Evolutionary conservation across 352 stramenopile genomes (phyloP), one percentile per base, ranked within the genome.

Genomic region (Pythium pectinolyticum): DNA sequence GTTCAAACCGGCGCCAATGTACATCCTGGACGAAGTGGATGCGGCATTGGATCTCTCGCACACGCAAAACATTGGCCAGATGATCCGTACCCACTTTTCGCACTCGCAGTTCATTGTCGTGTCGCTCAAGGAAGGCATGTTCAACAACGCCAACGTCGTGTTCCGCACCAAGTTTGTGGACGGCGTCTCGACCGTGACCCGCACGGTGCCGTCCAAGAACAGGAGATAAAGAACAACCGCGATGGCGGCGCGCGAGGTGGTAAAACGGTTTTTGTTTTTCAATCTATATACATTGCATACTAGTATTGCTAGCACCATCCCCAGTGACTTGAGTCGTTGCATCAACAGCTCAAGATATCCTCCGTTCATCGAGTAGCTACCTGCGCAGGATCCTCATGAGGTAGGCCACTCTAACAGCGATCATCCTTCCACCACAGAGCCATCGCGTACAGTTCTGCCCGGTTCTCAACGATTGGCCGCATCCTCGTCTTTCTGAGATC

Each of bases 131-230:
- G 97, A 99, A 82, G 98, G 98, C 46, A 99, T 99, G 98, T 99
- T 99, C 83, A 99, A 99, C 82, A 99, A 99, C 73, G 98, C 98
- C 12, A 99, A 99, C 77, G 97, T 99, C 7, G 98, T 99, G 51
- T 99, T 99, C 83, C 86, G 97, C 49, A 99, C 98, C 30, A 99
- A 99, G 77, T 99, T 99, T 67, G 96, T 99, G n/a, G 97, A 99
- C 73, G 98, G 98, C 31, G 91, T 99, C 35, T 99, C 96, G n/a
- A 98, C 98, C 20, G 97, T 99, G 3, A 90, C 90, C n/a, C 77
- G 98, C 48, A 99, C 96, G 3, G 78, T 94, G 40, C 86, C 86
- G 6, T 69, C 67, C 19, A 92, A 90, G 66, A 78, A 70, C 11
- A 82, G 69, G 61, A 73, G 70, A 76, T 76, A 80, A 72, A 61